Evolutionary conservation across 139 green algal genomes (phyloP), one percentile per base, ranked within the genome.

Genomic region (Spirogloea muscicola): DNA sequence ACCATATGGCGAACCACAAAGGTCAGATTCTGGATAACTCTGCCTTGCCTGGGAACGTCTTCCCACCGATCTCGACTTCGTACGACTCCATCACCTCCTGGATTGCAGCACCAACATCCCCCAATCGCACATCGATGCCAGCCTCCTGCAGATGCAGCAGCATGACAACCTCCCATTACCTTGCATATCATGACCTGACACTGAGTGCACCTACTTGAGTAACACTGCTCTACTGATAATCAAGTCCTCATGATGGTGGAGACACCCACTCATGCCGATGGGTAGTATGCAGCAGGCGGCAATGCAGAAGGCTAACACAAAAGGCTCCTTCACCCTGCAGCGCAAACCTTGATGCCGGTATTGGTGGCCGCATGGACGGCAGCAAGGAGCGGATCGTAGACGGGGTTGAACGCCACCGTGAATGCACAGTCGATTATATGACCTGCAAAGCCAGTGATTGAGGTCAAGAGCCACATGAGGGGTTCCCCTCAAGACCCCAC

Each of bases 371-470:
- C 94, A 58, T 87, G 88, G 1, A 97, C 94, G 1, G 93, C 93
- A 2, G 83, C 72, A 2, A 98, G 81, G 42, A 99, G 80, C 34
- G 87, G 89, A 77, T 97, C 85, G 77, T 91, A 98, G 59, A 73
- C 84, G 7, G 94, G 93, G 88, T 98, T 96, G 90, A 96, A 96
- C 33, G 91, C 66, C 36, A 85, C 68, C 0, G 94, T 99, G 88
- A 96, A 98, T 6, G 94, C 94, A 52, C 80, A 91, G 87, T 99
- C 94, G 52, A 98, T 89, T 71, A 99, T 99, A 68, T 91, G 87
- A 1, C 94, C 72, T 81, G 72, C n/a, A 62, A 63, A 7, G 41
- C 5, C 6, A 69, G 9, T 7, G 44, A 52, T 25, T 52, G 16
- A 52, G 44, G 16, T 52, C 16, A 16, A 10, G 44, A 52, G 44